phyloP scores from a whole-genome alignment of 352 stramenopile species.

The Pythium diclinum region DNA sequence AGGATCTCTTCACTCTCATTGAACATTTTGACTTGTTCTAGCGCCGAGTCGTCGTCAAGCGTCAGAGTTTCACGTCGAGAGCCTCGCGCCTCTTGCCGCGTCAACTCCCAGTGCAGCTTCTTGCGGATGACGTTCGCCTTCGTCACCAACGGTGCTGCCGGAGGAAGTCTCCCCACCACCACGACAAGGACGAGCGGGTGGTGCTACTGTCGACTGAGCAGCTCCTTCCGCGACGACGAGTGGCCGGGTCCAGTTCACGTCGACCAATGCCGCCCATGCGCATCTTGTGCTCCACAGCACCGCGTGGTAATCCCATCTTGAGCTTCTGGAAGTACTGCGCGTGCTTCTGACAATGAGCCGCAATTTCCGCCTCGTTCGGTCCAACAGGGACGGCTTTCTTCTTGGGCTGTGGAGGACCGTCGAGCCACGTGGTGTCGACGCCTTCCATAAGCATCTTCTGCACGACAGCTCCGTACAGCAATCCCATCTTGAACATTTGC shows the following conservation, averaged over 20 bases:
- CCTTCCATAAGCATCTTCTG: conserved; percentile 86
- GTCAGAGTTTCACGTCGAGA: conserved; percentile 51
- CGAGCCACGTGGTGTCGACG: conserved; percentile 57
- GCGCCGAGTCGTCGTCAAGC: conserved; percentile 36
- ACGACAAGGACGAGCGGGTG: conserved; percentile 27
- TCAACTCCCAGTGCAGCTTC: conserved; percentile 84
- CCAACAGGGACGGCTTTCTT: conserved; percentile 28
- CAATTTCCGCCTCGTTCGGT: conserved; percentile 49
- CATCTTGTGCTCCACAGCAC: conserved; percentile 87
- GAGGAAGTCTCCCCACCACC: conserved; percentile 1
- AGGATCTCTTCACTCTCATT: conserved; percentile 66
- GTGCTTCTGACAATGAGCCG: conserved; percentile 65
- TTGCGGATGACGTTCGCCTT: conserved; percentile 77
- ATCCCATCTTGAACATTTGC: conserved; percentile 79
- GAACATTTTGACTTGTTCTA: conserved; percentile 55
- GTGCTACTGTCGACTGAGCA: conserved; percentile 20
- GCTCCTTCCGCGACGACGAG: conserved; percentile 16
- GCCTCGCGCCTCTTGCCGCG: conserved; percentile 34
- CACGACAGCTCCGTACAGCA: conserved; percentile 61
- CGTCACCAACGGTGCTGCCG: conserved; percentile 29
- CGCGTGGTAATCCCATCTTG: conserved; percentile 63
- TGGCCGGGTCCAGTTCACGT: conserved; percentile 63
- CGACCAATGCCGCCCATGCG: conserved; percentile 66
- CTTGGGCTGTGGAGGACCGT: conserved; percentile 50
- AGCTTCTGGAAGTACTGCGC: conserved; percentile 86